These are phyloP conservation scores for Trichoderma koningiopsis DNA, from an alignment of 2,329 filamentous ascomycete genomes.

Conservation along the genomic window DNA sequence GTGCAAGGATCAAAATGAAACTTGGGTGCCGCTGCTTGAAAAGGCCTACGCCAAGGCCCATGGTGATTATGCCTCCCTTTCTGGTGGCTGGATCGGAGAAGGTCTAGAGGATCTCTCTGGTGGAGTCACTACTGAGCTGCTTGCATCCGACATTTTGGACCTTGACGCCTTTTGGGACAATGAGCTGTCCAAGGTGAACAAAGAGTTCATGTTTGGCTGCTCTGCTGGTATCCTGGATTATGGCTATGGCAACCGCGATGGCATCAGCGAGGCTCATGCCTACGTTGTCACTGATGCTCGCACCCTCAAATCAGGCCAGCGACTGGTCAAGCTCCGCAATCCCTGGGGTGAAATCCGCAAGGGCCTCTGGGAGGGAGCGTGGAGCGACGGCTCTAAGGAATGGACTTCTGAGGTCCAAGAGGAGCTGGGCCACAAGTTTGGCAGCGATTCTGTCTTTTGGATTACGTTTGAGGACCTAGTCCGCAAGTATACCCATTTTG, in stretches of 20 bases:
- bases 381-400: conserved; percentile 62
- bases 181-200: conserved; percentile 76
- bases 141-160: conserved; percentile 72
- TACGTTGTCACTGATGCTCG: conserved; percentile 64
- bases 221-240: conserved; percentile 64
- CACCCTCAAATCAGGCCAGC: conserved; percentile 53
- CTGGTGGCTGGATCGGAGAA: conserved; percentile 70
- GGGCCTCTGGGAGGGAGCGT: conserved; percentile 61
- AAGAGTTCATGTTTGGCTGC: conserved; percentile 78
- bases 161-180: conserved; percentile 82
- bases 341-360: conserved; percentile 62
- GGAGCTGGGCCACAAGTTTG: conserved; percentile 61
- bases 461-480: conserved; percentile 65
- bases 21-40: conserved; percentile 78
- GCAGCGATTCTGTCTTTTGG: conserved; percentile 65
- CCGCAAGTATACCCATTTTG: conserved; percentile 62
- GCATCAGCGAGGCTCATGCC: conserved; percentile 60
- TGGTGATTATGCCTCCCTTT: conserved; percentile 71
- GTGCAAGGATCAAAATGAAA: conserved; percentile 75
- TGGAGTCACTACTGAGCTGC: conserved; percentile 69
- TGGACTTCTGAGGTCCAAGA: conserved; percentile 61
- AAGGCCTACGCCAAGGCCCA: conserved; percentile 86
- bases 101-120: conserved; percentile 63
- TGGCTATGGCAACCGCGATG: conserved; percentile 62
- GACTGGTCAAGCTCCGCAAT: conserved; percentile 61